Conservation (phyloP, 2,329 filamentous ascomycete genomes). For the Hysterium pulicare region DNA sequence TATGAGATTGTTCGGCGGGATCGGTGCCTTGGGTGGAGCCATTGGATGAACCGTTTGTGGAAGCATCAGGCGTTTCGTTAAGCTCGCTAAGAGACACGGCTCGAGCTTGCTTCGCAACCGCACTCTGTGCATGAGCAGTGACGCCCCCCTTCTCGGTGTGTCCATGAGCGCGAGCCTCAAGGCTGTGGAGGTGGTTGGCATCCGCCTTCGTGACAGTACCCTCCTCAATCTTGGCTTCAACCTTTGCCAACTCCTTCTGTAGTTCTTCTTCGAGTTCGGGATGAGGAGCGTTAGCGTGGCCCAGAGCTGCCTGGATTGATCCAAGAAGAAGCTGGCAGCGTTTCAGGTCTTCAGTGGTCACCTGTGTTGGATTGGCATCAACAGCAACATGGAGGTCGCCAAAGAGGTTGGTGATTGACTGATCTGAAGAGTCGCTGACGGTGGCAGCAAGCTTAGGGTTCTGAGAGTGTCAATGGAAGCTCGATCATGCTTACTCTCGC, state of each 20-base stretch:
- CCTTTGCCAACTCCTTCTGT: conserved; percentile 8
- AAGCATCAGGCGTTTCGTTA: not conserved
- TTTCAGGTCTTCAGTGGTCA: conserved; percentile 24
- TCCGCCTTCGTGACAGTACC: conserved; percentile 38
- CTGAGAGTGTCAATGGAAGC: too few relatives aligned
- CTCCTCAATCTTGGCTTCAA: conserved; percentile 30
- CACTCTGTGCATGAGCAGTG: conserved; percentile 38
- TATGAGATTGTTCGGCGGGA: conserved; percentile 25
- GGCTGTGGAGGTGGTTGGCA: conserved; percentile 40
- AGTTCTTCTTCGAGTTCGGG: conserved; percentile 21
- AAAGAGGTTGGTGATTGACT: too few relatives aligned
- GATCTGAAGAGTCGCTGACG: too few relatives aligned
- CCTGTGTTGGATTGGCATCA: conserved; percentile 18
- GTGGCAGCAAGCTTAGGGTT: too few relatives aligned
- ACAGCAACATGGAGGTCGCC: conserved; percentile 23
- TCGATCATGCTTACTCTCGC: too few relatives aligned
- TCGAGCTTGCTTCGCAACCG: conserved; percentile 23
- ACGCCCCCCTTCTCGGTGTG: conserved; percentile 35
- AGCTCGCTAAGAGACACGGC: not conserved
- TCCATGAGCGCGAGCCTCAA: conserved; percentile 37
- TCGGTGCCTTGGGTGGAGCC: conserved; percentile 9
- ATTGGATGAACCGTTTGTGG: conserved; percentile 12
- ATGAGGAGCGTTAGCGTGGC: conserved; percentile 21
- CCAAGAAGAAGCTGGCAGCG: conserved; percentile 18
- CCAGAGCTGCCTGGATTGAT: conserved; percentile 10